Percentiles rank a stretch among this genome's conserved stretches.
Evolutionary conservation across 441 rosid species (phyloP).

Genomic region (Corymbia calophylla): DNA sequence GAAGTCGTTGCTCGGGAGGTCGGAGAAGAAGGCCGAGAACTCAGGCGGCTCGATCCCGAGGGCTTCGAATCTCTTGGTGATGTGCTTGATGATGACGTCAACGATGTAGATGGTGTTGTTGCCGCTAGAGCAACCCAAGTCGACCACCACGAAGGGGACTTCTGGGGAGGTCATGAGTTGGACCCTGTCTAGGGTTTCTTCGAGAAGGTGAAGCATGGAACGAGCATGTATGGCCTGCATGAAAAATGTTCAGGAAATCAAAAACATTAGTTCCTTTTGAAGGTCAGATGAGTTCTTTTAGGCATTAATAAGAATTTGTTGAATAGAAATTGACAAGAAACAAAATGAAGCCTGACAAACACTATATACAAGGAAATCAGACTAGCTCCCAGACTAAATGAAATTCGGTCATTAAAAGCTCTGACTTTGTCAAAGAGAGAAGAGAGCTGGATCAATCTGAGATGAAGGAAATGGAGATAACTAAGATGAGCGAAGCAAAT

Average conservation of each 20-base stretch:
- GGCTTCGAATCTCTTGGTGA: constrained; percentile 56
- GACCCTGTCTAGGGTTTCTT: constrained; percentile 70
- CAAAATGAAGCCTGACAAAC: not conserved
- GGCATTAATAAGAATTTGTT: not conserved
- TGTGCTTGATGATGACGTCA: constrained; percentile 74
- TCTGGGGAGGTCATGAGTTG: constrained; percentile 33
- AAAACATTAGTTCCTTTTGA: not conserved
- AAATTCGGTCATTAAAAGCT: not conserved
- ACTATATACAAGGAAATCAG: not conserved
- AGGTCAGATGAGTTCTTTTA: not conserved
- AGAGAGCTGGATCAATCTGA: not conserved
- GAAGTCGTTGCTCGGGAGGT: constrained; percentile 91
- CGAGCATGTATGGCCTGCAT: constrained; percentile 80
- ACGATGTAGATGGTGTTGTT: constrained; percentile 56
- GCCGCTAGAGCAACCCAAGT: constrained; percentile 80
- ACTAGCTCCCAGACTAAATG: not conserved
- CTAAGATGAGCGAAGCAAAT: not conserved
- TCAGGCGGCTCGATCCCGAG: constrained; percentile 57
- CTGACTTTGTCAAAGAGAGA: not conserved
- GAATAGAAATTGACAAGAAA: not conserved
- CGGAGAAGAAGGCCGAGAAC: constrained; percentile 77
- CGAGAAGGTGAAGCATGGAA: constrained; percentile 78
- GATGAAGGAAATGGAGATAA: not conserved
- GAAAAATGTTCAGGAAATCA: not conserved
- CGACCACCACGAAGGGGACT: constrained; percentile 64